Base-by-base conservation (phyloP, 768 basidiomycete species). In the Dacryopinax spathularia region DNA sequence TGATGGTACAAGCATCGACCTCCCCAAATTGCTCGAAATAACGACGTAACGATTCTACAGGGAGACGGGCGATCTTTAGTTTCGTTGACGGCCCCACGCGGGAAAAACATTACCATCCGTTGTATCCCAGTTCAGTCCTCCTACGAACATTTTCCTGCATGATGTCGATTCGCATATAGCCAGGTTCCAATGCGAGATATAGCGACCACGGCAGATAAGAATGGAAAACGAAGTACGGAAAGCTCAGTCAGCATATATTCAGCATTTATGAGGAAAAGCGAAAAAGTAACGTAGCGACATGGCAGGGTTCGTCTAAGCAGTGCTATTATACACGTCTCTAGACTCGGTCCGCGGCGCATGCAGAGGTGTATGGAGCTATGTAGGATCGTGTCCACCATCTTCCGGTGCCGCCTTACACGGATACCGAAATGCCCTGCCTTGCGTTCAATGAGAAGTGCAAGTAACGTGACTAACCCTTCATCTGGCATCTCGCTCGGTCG, bases 71-170 rank as follows among this genome's bases (percentile, higher is more conserved):
- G 20, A 43, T 5, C 34, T 22, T 60, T 6, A 36, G 66, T 33
- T 20, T 13, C 34, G 18, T 27, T 27, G 63, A 68, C 68, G 39
- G 37, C 68, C 39, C 65, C 66, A 66, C 56, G 33, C n/a, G 22
- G 43, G 56, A 56, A 60, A 25, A 66, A 66, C 29, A 72, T 76
- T 83, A 99, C 96, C 95, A 82, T 98, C 96, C 74, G 91, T 95
- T 71, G 96, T 98, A 77, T 98, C 95, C 96, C 96, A 99, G 78
- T 98, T 96, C 68, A 99, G 81, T 68, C 96, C 96, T 67, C 96
- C 96, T 73, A 99, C 94, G 77, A 99, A 99, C 96, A 99, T 99
- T 82, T 99, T 99, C 77, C 96, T 97, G 80, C 75, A 78, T 5
- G 22, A 56, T 33, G 5, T 34, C 15, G 18, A 22, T 60, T 29